phyloP scores from a whole-genome alignment of 371 early-diverging fungal genomes.

The Saksenaea vasiformis region DNA sequence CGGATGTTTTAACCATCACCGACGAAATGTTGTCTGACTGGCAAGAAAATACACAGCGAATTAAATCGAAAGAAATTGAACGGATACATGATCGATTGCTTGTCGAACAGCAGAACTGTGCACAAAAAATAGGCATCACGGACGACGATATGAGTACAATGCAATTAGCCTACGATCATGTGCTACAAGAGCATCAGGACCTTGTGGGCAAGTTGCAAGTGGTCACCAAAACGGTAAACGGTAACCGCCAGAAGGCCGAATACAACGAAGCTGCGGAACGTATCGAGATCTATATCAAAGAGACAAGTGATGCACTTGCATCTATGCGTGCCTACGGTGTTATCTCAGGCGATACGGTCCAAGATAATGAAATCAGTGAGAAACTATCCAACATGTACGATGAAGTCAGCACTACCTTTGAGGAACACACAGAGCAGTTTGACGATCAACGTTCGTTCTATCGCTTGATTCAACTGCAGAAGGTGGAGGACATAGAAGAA shows the following conservation, averaged over 20 bases:
- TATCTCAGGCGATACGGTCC: not conserved
- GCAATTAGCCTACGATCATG: not conserved
- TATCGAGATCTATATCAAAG: not conserved
- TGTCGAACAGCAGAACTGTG: conserved; percentile 6
- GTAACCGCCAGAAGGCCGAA: conserved; percentile 2
- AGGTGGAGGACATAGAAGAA: not conserved
- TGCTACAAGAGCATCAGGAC: conserved; percentile 1
- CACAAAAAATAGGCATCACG: not conserved
- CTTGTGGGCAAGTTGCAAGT: conserved; percentile 12
- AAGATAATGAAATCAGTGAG: not conserved
- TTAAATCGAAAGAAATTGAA: conserved; percentile 15
- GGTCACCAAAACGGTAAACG: conserved; percentile 3
- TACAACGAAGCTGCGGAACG: conserved; percentile 1
- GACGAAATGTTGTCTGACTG: conserved; percentile 22
- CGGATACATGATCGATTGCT: conserved; percentile 7
- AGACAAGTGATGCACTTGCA: not conserved
- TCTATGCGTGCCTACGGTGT: conserved; percentile 7
- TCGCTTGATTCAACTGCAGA: conserved; percentile 10
- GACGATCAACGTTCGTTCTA: conserved; percentile 12
- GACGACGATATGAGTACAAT: conserved; percentile 8
- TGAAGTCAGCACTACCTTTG: not conserved
- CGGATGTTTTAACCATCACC: conserved; percentile 7
- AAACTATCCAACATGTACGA: conserved; percentile 1
- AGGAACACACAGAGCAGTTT: conserved; percentile 6
- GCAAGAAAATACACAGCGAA: conserved; percentile 18